Evolutionary conservation across 345 rosid species (phyloP).

Genomic region (Pseudoturritis turrita): DNA sequence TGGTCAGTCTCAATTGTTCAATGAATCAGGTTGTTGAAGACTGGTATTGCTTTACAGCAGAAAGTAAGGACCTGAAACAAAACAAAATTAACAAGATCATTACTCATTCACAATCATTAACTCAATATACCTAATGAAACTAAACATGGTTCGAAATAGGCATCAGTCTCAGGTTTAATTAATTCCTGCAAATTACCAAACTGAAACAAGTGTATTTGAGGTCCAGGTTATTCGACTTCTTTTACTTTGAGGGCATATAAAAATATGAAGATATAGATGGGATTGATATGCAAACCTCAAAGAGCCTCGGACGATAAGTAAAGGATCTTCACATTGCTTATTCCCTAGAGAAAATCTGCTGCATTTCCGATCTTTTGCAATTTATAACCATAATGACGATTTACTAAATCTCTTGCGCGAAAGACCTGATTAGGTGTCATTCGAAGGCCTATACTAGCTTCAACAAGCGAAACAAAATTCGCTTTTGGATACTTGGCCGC

Average conservation of each 20-base stretch:
- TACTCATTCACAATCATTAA: not conserved
- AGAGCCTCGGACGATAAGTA: constrained; percentile 16
- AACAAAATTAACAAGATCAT: not conserved
- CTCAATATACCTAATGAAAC: not conserved
- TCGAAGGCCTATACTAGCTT: constrained; percentile 10
- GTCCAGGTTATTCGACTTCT: no score
- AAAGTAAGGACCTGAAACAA: constrained; percentile 13
- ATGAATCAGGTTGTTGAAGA: constrained; percentile 16
- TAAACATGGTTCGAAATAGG: not conserved
- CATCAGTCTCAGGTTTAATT: not conserved
- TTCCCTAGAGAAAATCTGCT: not conserved
- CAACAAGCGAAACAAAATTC: constrained; percentile 13
- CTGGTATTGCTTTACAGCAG: constrained; percentile 15
- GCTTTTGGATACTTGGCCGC: constrained; percentile 10
- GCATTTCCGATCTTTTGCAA: not conserved
- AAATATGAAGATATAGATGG: not conserved
- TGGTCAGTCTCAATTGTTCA: constrained; percentile 17
- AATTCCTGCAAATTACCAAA: no score
- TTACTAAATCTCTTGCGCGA: not conserved
- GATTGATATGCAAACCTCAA: constrained; percentile 12
- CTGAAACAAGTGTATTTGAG: not conserved
- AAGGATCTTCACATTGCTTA: constrained; percentile 19
- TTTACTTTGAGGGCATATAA: not conserved
- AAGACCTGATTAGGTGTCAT: constrained; percentile 9
- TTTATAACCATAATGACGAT: constrained; percentile 7